phyloP scores from a whole-genome alignment of 768 basidiomycete genomes.

The Stropharia rugosoannulata region DNA sequence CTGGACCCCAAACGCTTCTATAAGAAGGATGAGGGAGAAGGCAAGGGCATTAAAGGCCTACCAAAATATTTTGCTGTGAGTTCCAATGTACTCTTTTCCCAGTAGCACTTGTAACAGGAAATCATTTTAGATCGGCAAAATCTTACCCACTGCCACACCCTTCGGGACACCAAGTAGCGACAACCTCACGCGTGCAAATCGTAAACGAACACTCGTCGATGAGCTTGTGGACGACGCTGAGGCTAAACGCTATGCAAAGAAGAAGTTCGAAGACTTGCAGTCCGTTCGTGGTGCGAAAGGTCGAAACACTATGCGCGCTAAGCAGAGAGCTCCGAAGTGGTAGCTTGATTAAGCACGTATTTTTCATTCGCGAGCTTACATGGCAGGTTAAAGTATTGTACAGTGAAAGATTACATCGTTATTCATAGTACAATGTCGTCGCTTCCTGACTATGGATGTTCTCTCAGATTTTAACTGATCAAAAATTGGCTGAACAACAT shows the following conservation, averaged over 20 bases:
- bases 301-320: slow-evolving; percentile 65
- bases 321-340: slow-evolving; percentile 72
- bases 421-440: too few relatives aligned
- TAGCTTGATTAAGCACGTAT: slow-evolving; percentile 28
- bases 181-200: slow-evolving; percentile 65
- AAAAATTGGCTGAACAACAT: too few relatives aligned
- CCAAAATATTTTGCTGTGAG: slow-evolving; percentile 90
- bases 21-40: slow-evolving; percentile 82
- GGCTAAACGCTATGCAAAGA: slow-evolving; percentile 85
- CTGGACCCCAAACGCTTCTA: slow-evolving; percentile 94
- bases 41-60: slow-evolving; percentile 79
- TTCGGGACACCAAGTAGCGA: slow-evolving; percentile 70
- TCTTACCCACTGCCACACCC: slow-evolving; percentile 67
- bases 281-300: slow-evolving; percentile 65
- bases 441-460: too few relatives aligned
- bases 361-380: slow-evolving; percentile 18
- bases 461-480: too few relatives aligned
- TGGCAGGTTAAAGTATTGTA: too few relatives aligned
- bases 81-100: slow-evolving; percentile 10
- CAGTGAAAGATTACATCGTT: too few relatives aligned
- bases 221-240: slow-evolving; percentile 89
- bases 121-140: slow-evolving; percentile 67
- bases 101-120: slow-evolving; percentile 6
- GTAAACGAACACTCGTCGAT: slow-evolving; percentile 85
- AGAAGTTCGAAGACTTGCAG: slow-evolving; percentile 84